These are phyloP conservation scores for Picea mariana DNA, from an alignment of 83 land plant species.

Conservation along the genomic window DNA sequence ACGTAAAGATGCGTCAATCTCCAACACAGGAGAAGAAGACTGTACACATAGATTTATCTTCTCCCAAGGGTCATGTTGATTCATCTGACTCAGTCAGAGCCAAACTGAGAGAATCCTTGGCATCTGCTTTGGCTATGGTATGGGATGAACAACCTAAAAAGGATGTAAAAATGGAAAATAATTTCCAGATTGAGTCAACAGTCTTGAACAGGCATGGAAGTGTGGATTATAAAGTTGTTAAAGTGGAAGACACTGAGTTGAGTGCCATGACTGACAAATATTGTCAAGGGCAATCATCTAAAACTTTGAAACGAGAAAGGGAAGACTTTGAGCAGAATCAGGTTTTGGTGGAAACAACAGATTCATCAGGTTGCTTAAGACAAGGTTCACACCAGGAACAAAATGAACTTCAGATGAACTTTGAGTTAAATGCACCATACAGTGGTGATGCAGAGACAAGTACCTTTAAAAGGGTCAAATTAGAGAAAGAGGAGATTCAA, in stretches of 20 bases:
- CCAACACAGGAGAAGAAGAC: slow-evolving; percentile 14
- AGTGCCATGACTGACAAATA: not conserved
- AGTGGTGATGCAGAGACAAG: not conserved
- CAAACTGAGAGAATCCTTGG: slow-evolving; percentile 63
- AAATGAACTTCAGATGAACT: not conserved
- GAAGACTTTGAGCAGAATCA: slow-evolving; percentile 21
- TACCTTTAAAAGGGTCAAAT: slow-evolving; percentile 14
- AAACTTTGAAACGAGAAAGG: slow-evolving; percentile 7
- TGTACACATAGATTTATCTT: not conserved
- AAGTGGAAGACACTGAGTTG: not conserved
- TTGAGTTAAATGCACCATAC: no score
- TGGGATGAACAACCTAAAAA: slow-evolving; percentile 22
- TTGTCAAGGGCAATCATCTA: not conserved
- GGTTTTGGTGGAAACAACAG: slow-evolving; percentile 24
- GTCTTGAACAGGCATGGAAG: not conserved
- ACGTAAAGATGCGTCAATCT: slow-evolving; percentile 1
- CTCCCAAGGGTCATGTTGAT: slow-evolving; percentile 31
- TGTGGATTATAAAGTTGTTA: not conserved
- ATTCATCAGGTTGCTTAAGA: slow-evolving; percentile 11
- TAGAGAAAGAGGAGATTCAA: not conserved
- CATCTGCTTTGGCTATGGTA: slow-evolving; percentile 55
- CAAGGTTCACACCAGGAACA: slow-evolving; percentile 1
- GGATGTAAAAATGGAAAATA: slow-evolving; percentile 4
- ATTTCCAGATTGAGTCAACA: not conserved
- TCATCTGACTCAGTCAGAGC: slow-evolving; percentile 55